These are phyloP conservation scores for Kuraishia cidri DNA, from an alignment of 805 yeast genomes.

Conservation along the genomic window DNA sequence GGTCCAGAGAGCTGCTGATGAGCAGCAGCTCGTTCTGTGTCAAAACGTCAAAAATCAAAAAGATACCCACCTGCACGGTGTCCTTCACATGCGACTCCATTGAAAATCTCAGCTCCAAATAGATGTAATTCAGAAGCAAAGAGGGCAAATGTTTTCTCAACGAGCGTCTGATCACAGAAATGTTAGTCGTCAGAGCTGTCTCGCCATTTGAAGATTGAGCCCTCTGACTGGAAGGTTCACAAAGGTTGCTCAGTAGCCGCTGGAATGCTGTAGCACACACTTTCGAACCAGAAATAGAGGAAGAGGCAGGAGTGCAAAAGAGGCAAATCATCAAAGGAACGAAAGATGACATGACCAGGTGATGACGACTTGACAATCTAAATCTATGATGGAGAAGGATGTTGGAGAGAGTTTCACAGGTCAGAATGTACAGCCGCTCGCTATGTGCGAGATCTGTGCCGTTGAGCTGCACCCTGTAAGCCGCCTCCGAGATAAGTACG, in stretches of 20 bases:
- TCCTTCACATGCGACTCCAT: conserved; percentile 41
- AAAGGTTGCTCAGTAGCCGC: conserved; percentile 55
- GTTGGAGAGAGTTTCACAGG: conserved; percentile 48
- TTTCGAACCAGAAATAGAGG: conserved; percentile 8
- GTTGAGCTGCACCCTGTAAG: too few relatives aligned
- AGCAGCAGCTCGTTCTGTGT: conserved; percentile 57
- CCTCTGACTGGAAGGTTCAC: conserved; percentile 69
- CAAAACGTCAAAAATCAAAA: conserved; percentile 56
- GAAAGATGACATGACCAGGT: conserved; percentile 43
- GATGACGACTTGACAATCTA: conserved; percentile 66
- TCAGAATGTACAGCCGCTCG: too few relatives aligned
- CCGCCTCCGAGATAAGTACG: conserved; percentile 2
- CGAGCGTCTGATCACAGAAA: conserved; percentile 12
- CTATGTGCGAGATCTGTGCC: too few relatives aligned
- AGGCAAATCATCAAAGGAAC: conserved; percentile 42
- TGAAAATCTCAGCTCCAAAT: conserved; percentile 20
- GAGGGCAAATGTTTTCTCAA: conserved; percentile 58
- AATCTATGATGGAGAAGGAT: conserved; percentile 61
- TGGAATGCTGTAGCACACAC: conserved; percentile 39
- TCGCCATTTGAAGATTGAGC: conserved; percentile 7
- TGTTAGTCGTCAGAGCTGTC: conserved; percentile 11
- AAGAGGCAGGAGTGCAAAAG: conserved; percentile 12
- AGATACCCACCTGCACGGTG: conserved; percentile 46
- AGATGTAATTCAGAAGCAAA: conserved; percentile 49
- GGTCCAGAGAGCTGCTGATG: conserved; percentile 58